A percentile compares a stretch with the other conserved stretches of the same genome.
Evolutionary conservation across 768 basidiomycete genomes (phyloP).

Genomic region (Nidula microcarpa): DNA sequence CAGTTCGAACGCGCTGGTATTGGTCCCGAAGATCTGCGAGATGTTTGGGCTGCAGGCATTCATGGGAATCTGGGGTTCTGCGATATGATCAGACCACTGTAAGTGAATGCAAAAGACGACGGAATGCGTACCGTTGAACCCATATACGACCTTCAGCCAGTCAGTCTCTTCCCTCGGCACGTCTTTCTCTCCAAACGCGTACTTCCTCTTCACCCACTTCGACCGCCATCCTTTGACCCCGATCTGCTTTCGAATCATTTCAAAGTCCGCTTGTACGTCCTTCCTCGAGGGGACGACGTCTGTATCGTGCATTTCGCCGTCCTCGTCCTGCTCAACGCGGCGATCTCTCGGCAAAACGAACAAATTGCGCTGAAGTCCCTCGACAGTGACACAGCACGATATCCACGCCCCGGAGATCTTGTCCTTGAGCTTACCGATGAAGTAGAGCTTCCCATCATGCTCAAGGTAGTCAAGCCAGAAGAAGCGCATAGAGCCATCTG

Average conservation of each 20-base stretch:
- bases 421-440: slow-evolving; percentile 90
- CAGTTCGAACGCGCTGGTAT: slow-evolving; percentile 88
- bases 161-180: slow-evolving; percentile 75
- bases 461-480: slow-evolving; percentile 98
- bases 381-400: slow-evolving; percentile 84
- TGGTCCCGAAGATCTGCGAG: slow-evolving; percentile 85
- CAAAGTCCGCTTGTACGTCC: slow-evolving; percentile 84
- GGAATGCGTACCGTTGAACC: slow-evolving; percentile 66
- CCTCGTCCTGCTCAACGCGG: slow-evolving; percentile 53
- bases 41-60: slow-evolving; percentile 82
- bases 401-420: slow-evolving; percentile 65
- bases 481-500: slow-evolving; percentile 83
- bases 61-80: slow-evolving; percentile 73
- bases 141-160: slow-evolving; percentile 94
- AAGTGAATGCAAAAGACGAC: background rate
- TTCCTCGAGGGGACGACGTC: slow-evolving; percentile 66
- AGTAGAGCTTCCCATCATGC: slow-evolving; percentile 77
- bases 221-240: slow-evolving; percentile 75
- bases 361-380: slow-evolving; percentile 85
- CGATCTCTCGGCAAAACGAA: slow-evolving; percentile 80
- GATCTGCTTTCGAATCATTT: slow-evolving; percentile 66
- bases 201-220: slow-evolving; percentile 86
- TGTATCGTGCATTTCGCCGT: slow-evolving; percentile 63
- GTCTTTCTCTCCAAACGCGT: slow-evolving; percentile 86
- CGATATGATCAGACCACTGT: slow-evolving; percentile 1